phyloP scores from a whole-genome alignment of 148 eudicot genomes.

The Rhododendron simsii region DNA sequence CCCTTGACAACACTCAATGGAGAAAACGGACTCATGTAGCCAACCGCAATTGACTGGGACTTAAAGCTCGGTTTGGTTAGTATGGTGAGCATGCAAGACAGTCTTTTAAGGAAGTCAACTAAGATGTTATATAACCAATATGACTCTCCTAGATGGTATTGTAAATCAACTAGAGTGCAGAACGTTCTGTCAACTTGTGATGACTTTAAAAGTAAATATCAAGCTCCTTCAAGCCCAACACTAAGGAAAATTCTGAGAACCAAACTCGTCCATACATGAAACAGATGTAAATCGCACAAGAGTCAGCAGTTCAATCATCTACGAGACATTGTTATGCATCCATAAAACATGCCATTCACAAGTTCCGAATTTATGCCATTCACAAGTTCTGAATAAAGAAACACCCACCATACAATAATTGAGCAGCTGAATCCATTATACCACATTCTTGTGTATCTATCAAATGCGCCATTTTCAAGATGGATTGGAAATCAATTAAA shows the following conservation, averaged over 20 bases:
- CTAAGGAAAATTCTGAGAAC: neutral
- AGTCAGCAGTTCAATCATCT: neutral
- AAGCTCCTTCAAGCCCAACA: neutral
- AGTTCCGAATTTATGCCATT: neutral
- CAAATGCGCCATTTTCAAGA: neutral
- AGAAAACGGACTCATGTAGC: too few species aligned
- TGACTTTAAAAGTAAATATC: neutral
- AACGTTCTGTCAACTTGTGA: neutral
- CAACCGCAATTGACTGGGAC: too few species aligned
- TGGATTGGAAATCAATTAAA: neutral
- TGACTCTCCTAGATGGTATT: neutral
- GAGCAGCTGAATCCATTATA: neutral
- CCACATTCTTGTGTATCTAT: neutral
- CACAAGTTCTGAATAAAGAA: neutral
- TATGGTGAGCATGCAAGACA: too few species aligned
- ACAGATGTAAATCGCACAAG: neutral
- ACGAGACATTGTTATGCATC: neutral
- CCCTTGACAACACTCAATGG: too few species aligned
- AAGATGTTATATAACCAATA: neutral
- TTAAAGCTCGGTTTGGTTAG: too few species aligned
- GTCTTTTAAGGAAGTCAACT: neutral
- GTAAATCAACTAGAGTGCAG: neutral
- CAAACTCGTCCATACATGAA: neutral
- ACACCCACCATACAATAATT: neutral
- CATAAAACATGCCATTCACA: neutral